phyloP scores from a whole-genome alignment of 2,329 filamentous ascomycete species.

The Pseudogymnoascus sp. region DNA sequence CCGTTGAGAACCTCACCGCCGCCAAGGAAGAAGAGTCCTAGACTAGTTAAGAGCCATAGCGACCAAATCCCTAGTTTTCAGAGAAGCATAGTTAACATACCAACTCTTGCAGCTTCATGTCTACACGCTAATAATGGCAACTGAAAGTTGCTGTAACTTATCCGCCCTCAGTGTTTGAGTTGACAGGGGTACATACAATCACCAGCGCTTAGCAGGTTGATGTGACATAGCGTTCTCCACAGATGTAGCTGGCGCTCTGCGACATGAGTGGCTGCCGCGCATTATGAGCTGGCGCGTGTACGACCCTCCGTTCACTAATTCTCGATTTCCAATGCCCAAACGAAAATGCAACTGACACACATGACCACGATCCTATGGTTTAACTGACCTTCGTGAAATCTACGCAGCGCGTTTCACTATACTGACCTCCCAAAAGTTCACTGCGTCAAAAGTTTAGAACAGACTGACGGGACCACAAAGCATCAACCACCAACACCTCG shows the following conservation, averaged over 20 bases:
- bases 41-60: neutral
- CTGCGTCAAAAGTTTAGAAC: neutral
- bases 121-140: neutral
- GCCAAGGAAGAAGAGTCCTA: neutral
- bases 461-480: neutral
- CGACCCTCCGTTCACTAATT: neutral
- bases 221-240: neutral
- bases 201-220: neutral
- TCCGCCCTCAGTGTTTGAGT: neutral
- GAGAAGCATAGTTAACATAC: neutral
- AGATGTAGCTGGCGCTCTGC: neutral
- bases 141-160: neutral
- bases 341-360: neutral
- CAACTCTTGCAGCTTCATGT: neutral
- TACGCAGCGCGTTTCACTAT: neutral
- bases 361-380: neutral
- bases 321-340: neutral
- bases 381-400: neutral
- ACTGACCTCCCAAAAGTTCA: neutral
- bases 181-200: neutral
- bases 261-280: neutral
- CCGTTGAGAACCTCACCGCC: neutral
- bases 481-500: neutral
- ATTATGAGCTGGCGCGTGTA: neutral
- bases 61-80: neutral